Conservation (phyloP, 768 basidiomycete species). For the Boletus rufocinnamomeus region DNA sequence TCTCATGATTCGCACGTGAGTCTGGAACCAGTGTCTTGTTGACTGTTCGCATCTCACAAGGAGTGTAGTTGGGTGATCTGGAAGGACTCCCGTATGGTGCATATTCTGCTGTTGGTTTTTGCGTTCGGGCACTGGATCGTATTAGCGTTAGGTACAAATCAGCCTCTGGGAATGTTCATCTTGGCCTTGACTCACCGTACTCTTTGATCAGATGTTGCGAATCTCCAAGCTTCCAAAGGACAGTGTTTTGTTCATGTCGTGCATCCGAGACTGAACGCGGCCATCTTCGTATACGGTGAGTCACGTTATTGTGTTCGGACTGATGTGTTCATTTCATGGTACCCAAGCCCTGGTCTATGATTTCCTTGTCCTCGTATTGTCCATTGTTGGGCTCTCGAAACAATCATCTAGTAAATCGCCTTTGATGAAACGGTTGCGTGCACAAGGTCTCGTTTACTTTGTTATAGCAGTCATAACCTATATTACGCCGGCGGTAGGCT, state of each 20-base stretch:
- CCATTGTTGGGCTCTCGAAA: conserved; percentile 18
- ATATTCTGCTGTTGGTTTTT: conserved; percentile 12
- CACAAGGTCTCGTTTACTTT: conserved; percentile 28
- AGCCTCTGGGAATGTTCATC: neutral
- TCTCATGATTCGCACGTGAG: conserved; percentile 34
- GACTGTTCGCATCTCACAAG: neutral
- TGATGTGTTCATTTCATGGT: neutral
- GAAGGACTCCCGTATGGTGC: conserved; percentile 21
- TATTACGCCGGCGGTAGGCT: conserved; percentile 16
- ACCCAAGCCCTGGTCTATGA: conserved; percentile 26
- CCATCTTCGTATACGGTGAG: conserved; percentile 25
- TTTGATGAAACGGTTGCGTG: conserved; percentile 17
- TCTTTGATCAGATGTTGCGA: conserved; percentile 18
- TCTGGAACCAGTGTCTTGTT: neutral
- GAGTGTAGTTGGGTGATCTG: conserved; percentile 31
- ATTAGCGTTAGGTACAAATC: conserved; percentile 16
- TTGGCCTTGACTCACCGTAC: neutral
- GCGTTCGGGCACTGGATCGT: conserved; percentile 27
- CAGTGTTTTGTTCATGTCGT: neutral
- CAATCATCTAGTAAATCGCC: conserved; percentile 17
- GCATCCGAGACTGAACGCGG: conserved; percentile 4
- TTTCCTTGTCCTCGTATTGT: conserved; percentile 22
- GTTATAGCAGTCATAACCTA: conserved; percentile 18
- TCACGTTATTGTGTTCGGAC: neutral
- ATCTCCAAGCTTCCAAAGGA: neutral